phyloP scores from a whole-genome alignment of 306 rosid genomes.

The Aeschynomene evenia region DNA sequence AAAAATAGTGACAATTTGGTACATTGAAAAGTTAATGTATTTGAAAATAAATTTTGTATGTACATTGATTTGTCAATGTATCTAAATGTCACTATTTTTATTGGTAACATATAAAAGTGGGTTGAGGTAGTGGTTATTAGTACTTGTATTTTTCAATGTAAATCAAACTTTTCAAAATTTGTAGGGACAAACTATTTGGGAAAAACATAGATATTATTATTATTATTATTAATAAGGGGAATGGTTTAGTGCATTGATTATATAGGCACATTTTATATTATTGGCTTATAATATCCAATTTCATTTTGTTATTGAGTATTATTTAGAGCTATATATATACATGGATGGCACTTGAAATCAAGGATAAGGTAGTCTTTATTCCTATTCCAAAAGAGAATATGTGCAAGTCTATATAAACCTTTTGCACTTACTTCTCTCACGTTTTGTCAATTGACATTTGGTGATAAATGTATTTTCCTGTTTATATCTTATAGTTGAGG shows the following conservation, averaged over 20 bases:
- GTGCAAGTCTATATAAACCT: constrained; percentile 4
- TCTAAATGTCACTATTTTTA: too few relatives aligned
- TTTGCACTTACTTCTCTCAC: neutral
- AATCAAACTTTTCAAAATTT: constrained; percentile 27
- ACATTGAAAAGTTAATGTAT: too few relatives aligned
- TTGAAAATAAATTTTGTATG: too few relatives aligned
- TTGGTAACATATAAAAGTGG: too few relatives aligned
- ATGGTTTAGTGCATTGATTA: constrained; percentile 15
- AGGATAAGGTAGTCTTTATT: neutral
- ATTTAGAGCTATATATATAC: neutral
- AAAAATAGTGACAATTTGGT: too few relatives aligned
- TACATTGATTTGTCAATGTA: too few relatives aligned
- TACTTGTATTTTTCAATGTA: constrained; percentile 33
- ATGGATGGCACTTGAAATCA: constrained; percentile 14
- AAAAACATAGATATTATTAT: constrained; percentile 3
- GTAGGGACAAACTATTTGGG: constrained; percentile 31
- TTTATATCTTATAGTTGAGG: constrained; percentile 4
- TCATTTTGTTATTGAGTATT: neutral
- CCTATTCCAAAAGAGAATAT: constrained; percentile 16
- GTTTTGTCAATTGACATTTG: neutral
- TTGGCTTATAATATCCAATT: constrained; percentile 13
- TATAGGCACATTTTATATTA: constrained; percentile 23
- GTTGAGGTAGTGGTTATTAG: too few relatives aligned
- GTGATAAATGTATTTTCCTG: neutral
- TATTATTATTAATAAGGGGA: too few relatives aligned